These are phyloP conservation scores for Priceomyces haplophilus DNA, from an alignment of 805 yeast species.

Conservation along the genomic window DNA sequence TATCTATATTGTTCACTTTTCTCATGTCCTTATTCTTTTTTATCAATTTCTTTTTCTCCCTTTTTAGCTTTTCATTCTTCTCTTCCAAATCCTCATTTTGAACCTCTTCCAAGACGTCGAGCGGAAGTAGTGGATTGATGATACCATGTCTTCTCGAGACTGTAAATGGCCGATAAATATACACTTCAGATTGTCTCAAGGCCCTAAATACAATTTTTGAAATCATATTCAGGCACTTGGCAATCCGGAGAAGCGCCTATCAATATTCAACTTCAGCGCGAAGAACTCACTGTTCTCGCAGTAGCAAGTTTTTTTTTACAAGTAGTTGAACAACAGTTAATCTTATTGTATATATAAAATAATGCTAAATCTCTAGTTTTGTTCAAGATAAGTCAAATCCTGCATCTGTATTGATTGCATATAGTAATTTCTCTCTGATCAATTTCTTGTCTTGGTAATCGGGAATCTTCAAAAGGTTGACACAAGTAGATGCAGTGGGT, in stretches of 20 bases:
- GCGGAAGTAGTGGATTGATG: conserved; percentile 41
- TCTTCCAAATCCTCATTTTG: conserved; percentile 30
- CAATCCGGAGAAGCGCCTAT: too few relatives aligned
- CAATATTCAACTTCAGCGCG: too few relatives aligned
- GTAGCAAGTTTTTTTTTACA: too few relatives aligned
- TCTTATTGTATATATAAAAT: neutral
- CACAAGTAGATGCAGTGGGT: conserved; percentile 94
- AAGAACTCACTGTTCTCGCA: too few relatives aligned
- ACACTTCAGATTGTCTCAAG: neutral
- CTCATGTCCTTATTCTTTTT: conserved; percentile 17
- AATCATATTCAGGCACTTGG: neutral
- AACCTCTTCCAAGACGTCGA: conserved; percentile 38
- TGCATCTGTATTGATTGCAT: conserved; percentile 77
- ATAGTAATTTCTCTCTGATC: conserved; percentile 62
- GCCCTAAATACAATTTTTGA: neutral
- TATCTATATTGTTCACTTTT: conserved; percentile 9
- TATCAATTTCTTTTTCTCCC: conserved; percentile 24
- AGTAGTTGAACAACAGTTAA: too few relatives aligned
- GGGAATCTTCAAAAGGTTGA: conserved; percentile 81
- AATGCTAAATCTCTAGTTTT: neutral
- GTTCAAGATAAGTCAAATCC: conserved; percentile 78
- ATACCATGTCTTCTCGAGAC: neutral
- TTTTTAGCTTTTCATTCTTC: conserved; percentile 25
- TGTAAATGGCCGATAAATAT: neutral
- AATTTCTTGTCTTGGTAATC: conserved; percentile 63